phyloP scores from a whole-genome alignment of 148 eudicot genomes.

The Chenopodium berlandieri region DNA sequence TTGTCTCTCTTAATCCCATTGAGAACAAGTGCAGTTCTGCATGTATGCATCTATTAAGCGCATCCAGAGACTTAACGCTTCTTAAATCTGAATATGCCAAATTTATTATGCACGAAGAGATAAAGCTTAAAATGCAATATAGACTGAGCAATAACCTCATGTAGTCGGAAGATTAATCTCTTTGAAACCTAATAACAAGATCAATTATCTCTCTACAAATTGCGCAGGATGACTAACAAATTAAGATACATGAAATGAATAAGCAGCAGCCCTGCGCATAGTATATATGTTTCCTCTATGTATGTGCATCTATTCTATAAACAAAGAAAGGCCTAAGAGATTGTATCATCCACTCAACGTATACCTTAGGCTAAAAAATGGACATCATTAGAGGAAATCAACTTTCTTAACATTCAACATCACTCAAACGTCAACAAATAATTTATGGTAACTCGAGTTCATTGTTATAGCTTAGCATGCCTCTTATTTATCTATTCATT shows the following conservation, averaged over 20 bases:
- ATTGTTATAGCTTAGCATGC: background rate
- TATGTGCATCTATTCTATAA: background rate
- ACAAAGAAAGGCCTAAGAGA: background rate
- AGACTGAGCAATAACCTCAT: background rate
- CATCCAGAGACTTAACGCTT: background rate
- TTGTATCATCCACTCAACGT: background rate
- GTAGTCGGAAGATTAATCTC: background rate
- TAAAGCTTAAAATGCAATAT: background rate
- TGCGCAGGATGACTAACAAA: background rate
- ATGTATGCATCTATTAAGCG: background rate
- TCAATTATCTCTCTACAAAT: too few relatives aligned
- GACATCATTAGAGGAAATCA: background rate
- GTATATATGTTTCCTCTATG: background rate
- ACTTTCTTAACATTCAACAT: background rate
- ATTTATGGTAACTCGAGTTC: background rate
- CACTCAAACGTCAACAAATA: background rate
- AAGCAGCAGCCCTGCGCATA: background rate
- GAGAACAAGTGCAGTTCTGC: background rate
- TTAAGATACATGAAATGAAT: background rate
- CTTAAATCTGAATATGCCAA: background rate
- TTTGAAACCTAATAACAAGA: background rate
- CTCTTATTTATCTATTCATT: background rate
- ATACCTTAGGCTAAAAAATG: background rate
- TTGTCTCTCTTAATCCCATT: background rate
- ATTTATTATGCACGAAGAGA: background rate